These are phyloP conservation scores for Russula olivacea DNA, from an alignment of 768 basidiomycete genomes.

Conservation along the genomic window DNA sequence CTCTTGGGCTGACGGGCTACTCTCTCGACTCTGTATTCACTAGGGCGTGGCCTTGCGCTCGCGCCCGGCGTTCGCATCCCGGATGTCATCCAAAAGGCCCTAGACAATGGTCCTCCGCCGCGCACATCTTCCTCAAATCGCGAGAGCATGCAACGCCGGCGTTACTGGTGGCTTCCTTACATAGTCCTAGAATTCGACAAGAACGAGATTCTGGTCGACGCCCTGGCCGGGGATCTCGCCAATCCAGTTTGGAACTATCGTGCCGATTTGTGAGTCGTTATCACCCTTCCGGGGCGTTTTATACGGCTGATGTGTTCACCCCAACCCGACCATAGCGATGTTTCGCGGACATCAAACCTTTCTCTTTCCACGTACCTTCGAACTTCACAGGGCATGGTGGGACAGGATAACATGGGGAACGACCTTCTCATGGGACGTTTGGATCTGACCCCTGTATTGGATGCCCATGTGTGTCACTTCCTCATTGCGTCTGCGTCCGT, in stretches of 20 bases:
- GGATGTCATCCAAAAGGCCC: conserved; percentile 75
- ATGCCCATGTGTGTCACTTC: conserved; percentile 54
- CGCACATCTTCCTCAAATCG: conserved; percentile 58
- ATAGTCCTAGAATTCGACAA: conserved; percentile 97
- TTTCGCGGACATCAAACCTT: conserved; percentile 89
- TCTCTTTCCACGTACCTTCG: conserved; percentile 89
- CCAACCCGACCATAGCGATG: conserved; percentile 58
- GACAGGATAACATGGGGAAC: conserved; percentile 94
- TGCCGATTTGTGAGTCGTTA: conserved; percentile 77
- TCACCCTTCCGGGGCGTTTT: not conserved
- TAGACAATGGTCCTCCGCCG: conserved; percentile 52
- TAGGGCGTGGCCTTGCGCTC: conserved; percentile 76
- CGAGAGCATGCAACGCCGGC: conserved; percentile 88
- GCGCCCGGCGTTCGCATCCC: conserved; percentile 76
- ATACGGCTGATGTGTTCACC: conserved; percentile 17
- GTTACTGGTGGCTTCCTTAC: conserved; percentile 93
- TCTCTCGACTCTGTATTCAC: not conserved
- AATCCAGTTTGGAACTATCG: conserved; percentile 94
- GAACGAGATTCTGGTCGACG: conserved; percentile 96
- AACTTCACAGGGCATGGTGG: conserved; percentile 62
- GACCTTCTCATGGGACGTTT: conserved; percentile 92
- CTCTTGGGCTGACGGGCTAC: not conserved
- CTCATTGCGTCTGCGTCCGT: conserved; percentile 6
- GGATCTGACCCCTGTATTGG: conserved; percentile 79
- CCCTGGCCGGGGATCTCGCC: conserved; percentile 87